A percentile compares a stretch with the other conserved stretches of the same genome.
These are phyloP conservation scores for Marasmius fiardii DNA, from an alignment of 1,284 basidiomycete genomes.

Conservation along the genomic window DNA sequence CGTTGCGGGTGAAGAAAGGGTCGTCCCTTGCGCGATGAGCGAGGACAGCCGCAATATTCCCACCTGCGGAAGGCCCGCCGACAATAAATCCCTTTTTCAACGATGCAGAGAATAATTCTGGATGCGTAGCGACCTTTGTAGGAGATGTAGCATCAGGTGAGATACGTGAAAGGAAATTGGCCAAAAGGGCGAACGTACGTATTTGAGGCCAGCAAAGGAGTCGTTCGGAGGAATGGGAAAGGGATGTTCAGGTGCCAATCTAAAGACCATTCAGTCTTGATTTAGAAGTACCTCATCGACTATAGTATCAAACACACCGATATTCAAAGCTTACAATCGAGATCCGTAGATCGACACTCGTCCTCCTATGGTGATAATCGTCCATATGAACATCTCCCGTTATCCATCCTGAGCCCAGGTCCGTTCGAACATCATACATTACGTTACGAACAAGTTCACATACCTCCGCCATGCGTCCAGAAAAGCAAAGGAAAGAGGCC, in stretches of 20 bases:
- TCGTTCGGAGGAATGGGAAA: neutral
- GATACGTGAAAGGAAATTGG: neutral
- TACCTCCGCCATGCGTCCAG: slow-evolving; percentile 2
- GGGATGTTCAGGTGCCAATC: neutral
- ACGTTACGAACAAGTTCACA: neutral
- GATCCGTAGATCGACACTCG: neutral
- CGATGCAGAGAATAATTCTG: neutral
- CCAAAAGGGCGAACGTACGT: neutral
- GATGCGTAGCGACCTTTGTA: neutral
- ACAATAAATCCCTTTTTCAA: slow-evolving; percentile 13
- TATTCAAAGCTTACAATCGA: neutral
- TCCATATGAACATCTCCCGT: neutral
- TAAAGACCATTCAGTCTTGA: neutral
- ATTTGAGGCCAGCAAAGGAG: neutral
- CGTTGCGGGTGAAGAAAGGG: slow-evolving; percentile 7
- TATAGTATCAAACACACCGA: neutral
- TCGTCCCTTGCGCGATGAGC: slow-evolving; percentile 12
- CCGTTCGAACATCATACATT: neutral
- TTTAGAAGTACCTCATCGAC: neutral
- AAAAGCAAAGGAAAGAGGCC: neutral
- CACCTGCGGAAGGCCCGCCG: slow-evolving; percentile 11
- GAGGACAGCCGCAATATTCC: slow-evolving; percentile 1
- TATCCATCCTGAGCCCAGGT: neutral
- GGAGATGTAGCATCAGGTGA: neutral
- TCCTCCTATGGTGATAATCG: neutral